These are phyloP conservation scores for Thamnidium elegans DNA, from an alignment of 192 early-diverging fungal species.

Conservation along the genomic window DNA sequence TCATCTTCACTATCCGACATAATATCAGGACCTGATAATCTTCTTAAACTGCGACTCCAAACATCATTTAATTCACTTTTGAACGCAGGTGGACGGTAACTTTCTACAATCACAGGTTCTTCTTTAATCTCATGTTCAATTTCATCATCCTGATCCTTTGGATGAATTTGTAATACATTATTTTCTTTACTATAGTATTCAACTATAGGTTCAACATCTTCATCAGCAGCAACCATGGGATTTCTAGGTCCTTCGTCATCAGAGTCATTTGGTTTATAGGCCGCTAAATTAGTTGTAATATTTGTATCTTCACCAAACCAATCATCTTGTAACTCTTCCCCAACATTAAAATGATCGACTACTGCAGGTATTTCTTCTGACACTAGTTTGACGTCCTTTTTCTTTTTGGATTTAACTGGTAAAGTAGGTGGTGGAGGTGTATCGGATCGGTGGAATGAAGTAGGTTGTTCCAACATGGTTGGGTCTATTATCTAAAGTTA, in stretches of 20 bases:
- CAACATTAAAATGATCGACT: conserved; percentile 45
- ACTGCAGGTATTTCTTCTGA: conserved; percentile 22
- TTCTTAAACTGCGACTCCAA: conserved; percentile 26
- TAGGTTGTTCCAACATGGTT: background rate
- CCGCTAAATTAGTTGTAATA: background rate
- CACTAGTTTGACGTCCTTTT: conserved; percentile 4
- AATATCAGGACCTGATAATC: conserved; percentile 31
- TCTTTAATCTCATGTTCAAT: conserved; percentile 5
- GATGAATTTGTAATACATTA: background rate
- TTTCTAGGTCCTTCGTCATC: conserved; percentile 36
- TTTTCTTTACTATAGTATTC: conserved; percentile 24
- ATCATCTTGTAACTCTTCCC: conserved; percentile 43
- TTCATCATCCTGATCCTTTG: conserved; percentile 6
- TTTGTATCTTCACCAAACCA: conserved; percentile 39
- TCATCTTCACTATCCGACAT: conserved; percentile 27
- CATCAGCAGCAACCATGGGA: conserved; percentile 53
- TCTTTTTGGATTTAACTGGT: conserved; percentile 22
- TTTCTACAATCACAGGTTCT: background rate
- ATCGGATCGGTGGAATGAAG: background rate
- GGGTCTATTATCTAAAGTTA: background rate
- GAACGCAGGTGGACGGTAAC: background rate
- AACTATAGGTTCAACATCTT: conserved; percentile 41
- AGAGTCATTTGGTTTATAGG: background rate
- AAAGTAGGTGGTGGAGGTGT: conserved; percentile 21
- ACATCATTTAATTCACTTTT: conserved; percentile 35